A percentile compares a stretch with the other conserved stretches of the same genome.
These are phyloP conservation scores for Boletus barrowsii DNA, from an alignment of 768 basidiomycete species.

Conservation along the genomic window DNA sequence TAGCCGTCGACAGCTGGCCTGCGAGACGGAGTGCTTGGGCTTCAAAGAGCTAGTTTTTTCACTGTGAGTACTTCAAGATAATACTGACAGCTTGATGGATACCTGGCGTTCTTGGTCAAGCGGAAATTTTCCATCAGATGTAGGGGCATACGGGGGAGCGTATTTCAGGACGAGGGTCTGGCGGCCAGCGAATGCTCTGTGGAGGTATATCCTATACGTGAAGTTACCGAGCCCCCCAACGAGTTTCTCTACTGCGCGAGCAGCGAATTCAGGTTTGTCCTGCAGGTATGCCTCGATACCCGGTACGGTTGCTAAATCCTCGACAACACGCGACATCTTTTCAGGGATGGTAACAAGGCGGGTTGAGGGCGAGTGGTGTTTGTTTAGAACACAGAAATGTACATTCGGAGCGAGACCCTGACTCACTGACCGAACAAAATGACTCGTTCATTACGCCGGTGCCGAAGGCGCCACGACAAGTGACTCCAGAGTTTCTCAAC, in stretches of 20 bases:
- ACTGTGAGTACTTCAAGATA: conserved; percentile 4
- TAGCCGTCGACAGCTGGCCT: conserved; percentile 27
- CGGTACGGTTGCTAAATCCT: conserved; percentile 29
- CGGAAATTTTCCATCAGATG: conserved; percentile 19
- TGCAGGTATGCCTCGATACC: conserved; percentile 43
- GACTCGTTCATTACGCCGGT: neutral
- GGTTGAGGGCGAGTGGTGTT: neutral
- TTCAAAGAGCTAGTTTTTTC: conserved; percentile 40
- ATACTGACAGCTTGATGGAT: conserved; percentile 1
- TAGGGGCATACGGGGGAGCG: conserved; percentile 42
- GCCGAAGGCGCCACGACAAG: neutral
- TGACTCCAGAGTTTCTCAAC: neutral
- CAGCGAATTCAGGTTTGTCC: conserved; percentile 43
- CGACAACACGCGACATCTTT: conserved; percentile 15
- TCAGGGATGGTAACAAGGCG: neutral
- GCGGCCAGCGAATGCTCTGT: conserved; percentile 37
- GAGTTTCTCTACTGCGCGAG: conserved; percentile 38
- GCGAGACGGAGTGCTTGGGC: conserved; percentile 50
- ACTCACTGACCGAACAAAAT: conserved; percentile 11
- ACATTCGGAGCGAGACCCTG: neutral
- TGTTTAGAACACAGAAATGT: neutral
- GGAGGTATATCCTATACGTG: conserved; percentile 51
- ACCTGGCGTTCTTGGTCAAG: conserved; percentile 56
- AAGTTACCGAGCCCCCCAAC: conserved; percentile 57
- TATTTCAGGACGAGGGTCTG: conserved; percentile 59